Percentiles rank a stretch among this genome's conserved stretches.
These are phyloP conservation scores for Ceratocystis harringtonii DNA, from an alignment of 2,329 filamentous ascomycete genomes.

Conservation along the genomic window DNA sequence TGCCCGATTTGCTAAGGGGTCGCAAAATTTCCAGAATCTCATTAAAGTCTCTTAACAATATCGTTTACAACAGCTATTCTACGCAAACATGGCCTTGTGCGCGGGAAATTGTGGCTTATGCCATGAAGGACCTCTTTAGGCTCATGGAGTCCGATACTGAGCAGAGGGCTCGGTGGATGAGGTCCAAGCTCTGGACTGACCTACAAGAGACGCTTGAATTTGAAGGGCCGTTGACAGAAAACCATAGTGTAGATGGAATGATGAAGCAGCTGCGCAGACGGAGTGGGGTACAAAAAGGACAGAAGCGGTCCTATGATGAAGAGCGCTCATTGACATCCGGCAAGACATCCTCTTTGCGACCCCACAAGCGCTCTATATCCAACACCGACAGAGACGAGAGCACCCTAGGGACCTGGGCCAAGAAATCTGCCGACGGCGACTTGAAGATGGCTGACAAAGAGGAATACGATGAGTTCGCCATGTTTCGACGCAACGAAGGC, in stretches of 20 bases:
- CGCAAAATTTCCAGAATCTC: neutral
- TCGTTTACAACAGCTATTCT: neutral
- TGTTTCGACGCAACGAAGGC: conserved; percentile 4
- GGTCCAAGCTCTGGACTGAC: conserved; percentile 4
- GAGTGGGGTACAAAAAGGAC: neutral
- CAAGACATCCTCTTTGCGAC: conserved; percentile 13
- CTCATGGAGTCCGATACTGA: conserved; percentile 14
- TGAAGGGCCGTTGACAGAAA: neutral
- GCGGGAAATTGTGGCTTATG: conserved; percentile 5
- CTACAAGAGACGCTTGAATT: neutral
- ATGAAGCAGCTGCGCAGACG: conserved; percentile 9
- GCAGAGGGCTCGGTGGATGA: neutral
- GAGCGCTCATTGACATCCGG: neutral
- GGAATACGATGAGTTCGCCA: conserved; percentile 10
- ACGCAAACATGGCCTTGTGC: conserved; percentile 2
- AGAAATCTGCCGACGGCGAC: neutral
- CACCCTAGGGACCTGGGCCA: neutral
- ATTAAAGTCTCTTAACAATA: neutral
- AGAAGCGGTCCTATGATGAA: conserved; percentile 12
- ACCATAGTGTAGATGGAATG: neutral
- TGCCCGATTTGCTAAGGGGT: conserved; percentile 6
- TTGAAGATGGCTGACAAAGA: neutral
- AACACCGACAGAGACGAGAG: neutral
- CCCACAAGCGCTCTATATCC: conserved; percentile 4
- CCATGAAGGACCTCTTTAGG: conserved; percentile 9